phyloP scores from a whole-genome alignment of 1,284 basidiomycete genomes.

The Irpex rosettiformis region DNA sequence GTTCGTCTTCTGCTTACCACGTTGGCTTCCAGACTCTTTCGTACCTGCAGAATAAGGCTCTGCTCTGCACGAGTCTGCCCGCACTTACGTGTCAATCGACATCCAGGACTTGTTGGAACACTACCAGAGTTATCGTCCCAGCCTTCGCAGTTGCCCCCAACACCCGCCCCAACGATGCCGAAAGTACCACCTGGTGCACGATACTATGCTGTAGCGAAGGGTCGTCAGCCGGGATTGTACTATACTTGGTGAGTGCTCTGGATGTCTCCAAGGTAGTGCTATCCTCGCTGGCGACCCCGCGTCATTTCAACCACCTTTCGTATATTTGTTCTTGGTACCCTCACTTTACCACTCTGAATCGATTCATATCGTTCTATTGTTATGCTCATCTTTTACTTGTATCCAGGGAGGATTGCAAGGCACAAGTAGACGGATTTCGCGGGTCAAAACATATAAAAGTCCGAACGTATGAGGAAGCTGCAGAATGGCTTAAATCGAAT shows the following conservation, averaged over 20 bases:
- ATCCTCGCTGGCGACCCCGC: not conserved
- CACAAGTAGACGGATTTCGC: slow-evolving; percentile 53
- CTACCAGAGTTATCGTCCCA: not conserved
- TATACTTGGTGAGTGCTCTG: slow-evolving; percentile 22
- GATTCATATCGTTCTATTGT: not conserved
- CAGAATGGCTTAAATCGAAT: slow-evolving; percentile 24
- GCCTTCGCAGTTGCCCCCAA: not conserved
- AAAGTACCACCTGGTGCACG: slow-evolving; percentile 17
- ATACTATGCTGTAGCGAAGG: slow-evolving; percentile 29
- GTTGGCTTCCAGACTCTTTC: not conserved
- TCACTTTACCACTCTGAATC: not conserved
- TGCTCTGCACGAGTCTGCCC: not conserved
- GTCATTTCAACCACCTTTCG: not conserved
- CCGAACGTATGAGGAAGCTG: slow-evolving; percentile 45
- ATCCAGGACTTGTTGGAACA: not conserved
- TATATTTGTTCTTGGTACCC: not conserved
- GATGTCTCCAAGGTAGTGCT: slow-evolving; percentile 3
- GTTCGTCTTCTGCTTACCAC: not conserved
- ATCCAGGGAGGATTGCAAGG: slow-evolving; percentile 55
- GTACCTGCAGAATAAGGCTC: not conserved
- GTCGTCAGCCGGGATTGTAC: slow-evolving; percentile 24
- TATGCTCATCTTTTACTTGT: not conserved
- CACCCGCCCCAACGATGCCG: slow-evolving; percentile 15
- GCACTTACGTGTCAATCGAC: not conserved
- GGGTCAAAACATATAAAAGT: slow-evolving; percentile 68